Base-by-base conservation (phyloP, 2,329 filamentous ascomycete genomes). In the Monilinia laxa region DNA sequence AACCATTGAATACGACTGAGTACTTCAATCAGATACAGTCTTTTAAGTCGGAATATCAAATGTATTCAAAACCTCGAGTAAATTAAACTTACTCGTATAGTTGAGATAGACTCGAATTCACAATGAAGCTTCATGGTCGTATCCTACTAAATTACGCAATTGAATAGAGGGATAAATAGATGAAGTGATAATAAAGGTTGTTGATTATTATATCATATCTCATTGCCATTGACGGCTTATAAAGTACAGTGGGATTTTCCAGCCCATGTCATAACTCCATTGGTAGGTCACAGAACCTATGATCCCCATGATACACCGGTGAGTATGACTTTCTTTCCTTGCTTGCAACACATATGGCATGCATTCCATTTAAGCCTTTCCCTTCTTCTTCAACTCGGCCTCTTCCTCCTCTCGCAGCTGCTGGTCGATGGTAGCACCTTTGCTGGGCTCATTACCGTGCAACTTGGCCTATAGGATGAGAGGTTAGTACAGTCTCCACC, bases 401-500 rank as follows among this genome's bases (percentile, higher is more conserved):
- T 90, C 85, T 68, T 93, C 90, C 73, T 92, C 90, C 5, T 85
- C 84, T 74, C 84, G 80, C 57, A 93, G 71, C 78, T 90, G 76
- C 67, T 90, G 85, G 76, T 93, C 90, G 67, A 92, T 83, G 81
- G 90, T 85, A 31, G 90, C 90, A 23, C 90, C 90, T 74, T 81
- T 85, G 25, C 86, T 90, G 2, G 90, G 90, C 79, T 92, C 83
- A 76, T 92, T 92, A 68, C 89, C 89, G 75, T 93, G 89, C 70
- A 82, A 75, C 71, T 79, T 84, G 65, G 89, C 90, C 85, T 79
- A 25, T 12, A 64, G 35, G 23, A n/a, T 10, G 3, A 25, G 11
- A 23, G 10, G 20, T 63, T n/a, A 63, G 62, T 23, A 51, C 16
- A 38, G 20, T 20, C 10, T 57, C 11, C 2, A 14, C n/a, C 7